Evolutionary conservation across 2,329 filamentous ascomycete genomes (phyloP).

Genomic region (Trichoderma harzianum): DNA sequence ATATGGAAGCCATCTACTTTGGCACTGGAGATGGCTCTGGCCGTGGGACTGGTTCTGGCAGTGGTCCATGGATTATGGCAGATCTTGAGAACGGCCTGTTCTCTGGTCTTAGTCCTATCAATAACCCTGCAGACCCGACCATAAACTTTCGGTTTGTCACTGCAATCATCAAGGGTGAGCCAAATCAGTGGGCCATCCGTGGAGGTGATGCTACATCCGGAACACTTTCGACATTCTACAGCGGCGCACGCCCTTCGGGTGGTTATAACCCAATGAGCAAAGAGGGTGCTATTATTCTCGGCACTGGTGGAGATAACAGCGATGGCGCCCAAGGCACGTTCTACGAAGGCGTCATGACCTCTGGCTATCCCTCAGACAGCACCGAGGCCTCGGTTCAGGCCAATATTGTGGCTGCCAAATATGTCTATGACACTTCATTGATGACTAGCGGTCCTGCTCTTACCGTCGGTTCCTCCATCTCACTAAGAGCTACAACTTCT

Average conservation of each 20-base stretch:
- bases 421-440: not conserved
- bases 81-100: slow-evolving; percentile 8
- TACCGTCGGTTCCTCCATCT: not conserved
- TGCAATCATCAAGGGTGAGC: not conserved
- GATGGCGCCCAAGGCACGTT: slow-evolving; percentile 2
- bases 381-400: slow-evolving; percentile 5
- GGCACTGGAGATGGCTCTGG: not conserved
- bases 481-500: not conserved
- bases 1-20: slow-evolving; percentile 13
- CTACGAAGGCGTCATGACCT: slow-evolving; percentile 8
- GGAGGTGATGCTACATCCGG: not conserved
- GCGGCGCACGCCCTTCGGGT: not conserved
- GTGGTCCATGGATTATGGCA: slow-evolving; percentile 4
- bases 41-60: not conserved
- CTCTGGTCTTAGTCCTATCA: not conserved
- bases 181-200: not conserved
- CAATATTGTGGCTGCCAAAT: slow-evolving; percentile 5
- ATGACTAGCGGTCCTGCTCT: slow-evolving; percentile 1
- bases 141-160: not conserved
- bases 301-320: not conserved
- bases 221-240: slow-evolving; percentile 6
- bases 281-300: slow-evolving; percentile 6
- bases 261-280: slow-evolving; percentile 9
- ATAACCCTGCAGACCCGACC: not conserved
- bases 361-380: slow-evolving; percentile 1